Evolutionary conservation across 768 basidiomycete species (phyloP).

Genomic region (Leccinum truebloodii): DNA sequence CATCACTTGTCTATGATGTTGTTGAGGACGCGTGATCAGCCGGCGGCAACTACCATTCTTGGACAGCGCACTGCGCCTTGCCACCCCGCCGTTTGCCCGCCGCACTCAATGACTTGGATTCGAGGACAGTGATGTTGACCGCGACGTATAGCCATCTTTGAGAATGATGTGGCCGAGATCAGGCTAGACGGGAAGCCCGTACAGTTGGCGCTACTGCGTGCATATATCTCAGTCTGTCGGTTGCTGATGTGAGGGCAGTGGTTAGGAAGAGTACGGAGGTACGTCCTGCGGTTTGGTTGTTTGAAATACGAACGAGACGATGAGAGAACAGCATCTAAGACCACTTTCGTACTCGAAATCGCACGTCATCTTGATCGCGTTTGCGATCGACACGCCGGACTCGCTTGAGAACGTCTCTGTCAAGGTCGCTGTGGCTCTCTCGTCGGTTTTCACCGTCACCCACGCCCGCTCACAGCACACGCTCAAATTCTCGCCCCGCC

Average conservation of each 20-base stretch:
- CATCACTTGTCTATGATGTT: no score
- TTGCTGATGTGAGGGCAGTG: slow-evolving; percentile 47
- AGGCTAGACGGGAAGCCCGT: slow-evolving; percentile 96
- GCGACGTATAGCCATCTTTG: slow-evolving; percentile 69
- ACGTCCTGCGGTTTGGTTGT: not conserved
- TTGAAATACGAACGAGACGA: not conserved
- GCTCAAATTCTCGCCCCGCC: not conserved
- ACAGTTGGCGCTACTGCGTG: slow-evolving; percentile 96
- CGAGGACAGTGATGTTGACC: not conserved
- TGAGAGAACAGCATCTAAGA: slow-evolving; percentile 66
- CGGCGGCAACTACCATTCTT: no score
- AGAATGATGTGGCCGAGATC: slow-evolving; percentile 99
- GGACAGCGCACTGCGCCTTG: no score
- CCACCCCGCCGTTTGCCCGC: no score
- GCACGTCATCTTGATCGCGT: slow-evolving; percentile 98
- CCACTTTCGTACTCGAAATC: slow-evolving; percentile 98
- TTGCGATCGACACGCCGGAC: slow-evolving; percentile 94
- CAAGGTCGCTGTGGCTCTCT: slow-evolving; percentile 55
- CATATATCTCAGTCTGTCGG: slow-evolving; percentile 30
- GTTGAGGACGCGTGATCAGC: no score
- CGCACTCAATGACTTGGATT: no score
- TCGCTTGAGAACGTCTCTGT: slow-evolving; percentile 93
- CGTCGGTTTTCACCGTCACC: no score
- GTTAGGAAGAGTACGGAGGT: slow-evolving; percentile 71
- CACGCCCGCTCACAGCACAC: not conserved